Evolutionary conservation across 805 yeast genomes (phyloP), one percentile per base, ranked within the genome.

Genomic region (Saturnispora silvae): DNA sequence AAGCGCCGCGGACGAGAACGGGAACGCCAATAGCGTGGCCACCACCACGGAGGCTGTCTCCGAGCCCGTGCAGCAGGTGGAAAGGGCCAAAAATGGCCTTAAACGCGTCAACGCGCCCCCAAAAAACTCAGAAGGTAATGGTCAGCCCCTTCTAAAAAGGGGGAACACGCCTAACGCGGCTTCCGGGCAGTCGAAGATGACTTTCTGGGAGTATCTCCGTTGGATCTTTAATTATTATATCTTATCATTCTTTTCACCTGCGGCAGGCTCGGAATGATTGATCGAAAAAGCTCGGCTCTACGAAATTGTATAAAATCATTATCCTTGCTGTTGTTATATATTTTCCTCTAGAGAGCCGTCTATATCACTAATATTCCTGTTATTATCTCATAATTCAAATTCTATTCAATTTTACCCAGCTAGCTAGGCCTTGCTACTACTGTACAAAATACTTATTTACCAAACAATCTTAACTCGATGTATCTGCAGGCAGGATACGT

Each of bases 401-500:
- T n/a, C n/a, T n/a, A n/a, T n/a, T n/a, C n/a, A n/a, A n/a, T n/a
- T n/a, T n/a, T n/a, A n/a, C n/a, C n/a, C n/a, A n/a, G n/a, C n/a
- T n/a, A n/a, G n/a, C n/a, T n/a, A n/a, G n/a, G n/a, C n/a, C n/a
- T n/a, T n/a, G n/a, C n/a, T n/a, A n/a, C n/a, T n/a, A n/a, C n/a
- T n/a, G n/a, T n/a, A n/a, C n/a, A n/a, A n/a, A n/a, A n/a, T n/a
- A 11, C 11, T 17, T 38, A 54, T 41, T 46, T 56, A 4, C 76
- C 75, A 50, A 64, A 77, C 38, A 56, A 60, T 49, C 66, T 70
- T 45, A 81, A 56, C 53, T 85, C 95, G 30, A 63, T 46, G 50
- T 72, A 79, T 45, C 96, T 64, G n/a, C 72, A 54, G 0, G 63
- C 50, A 5, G 94, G 86, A 53, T 78, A 85, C 0, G 66, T 60